These are phyloP conservation scores for Haberlea rhodopensis DNA, from an alignment of 257 asterid species.

Conservation along the genomic window DNA sequence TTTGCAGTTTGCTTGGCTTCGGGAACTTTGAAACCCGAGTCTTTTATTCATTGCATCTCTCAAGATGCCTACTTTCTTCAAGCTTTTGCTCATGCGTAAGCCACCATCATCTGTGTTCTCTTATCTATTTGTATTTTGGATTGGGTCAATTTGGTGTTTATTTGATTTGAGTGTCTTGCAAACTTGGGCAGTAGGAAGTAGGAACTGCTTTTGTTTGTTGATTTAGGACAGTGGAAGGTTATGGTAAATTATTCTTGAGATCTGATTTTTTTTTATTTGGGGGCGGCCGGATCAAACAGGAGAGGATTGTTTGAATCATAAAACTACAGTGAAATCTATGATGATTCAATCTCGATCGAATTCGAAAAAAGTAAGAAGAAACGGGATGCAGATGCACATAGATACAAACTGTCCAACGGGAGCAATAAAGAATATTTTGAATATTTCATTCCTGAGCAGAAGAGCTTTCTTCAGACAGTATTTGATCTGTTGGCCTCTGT, in stretches of 20 bases:
- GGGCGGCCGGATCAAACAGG: background rate
- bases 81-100: constrained; percentile 68
- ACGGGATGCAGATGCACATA: background rate
- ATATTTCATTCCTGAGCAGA: background rate
- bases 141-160: constrained; percentile 1
- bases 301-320: background rate
- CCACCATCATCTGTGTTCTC: background rate
- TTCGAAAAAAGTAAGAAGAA: background rate
- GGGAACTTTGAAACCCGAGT: constrained; percentile 41
- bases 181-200: background rate
- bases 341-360: no score
- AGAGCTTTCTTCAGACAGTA: background rate
- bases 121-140: background rate
- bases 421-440: no score
- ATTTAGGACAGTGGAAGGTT: background rate
- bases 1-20: constrained; percentile 52
- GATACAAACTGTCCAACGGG: no score
- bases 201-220: background rate
- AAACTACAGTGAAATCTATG: no score
- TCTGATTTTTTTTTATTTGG: no score
- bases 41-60: constrained; percentile 54
- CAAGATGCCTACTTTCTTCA: constrained; percentile 61
- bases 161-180: constrained; percentile 4
- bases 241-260: no score
- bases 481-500: background rate